Percentiles rank a stretch among this genome's conserved stretches.
phyloP scores from a whole-genome alignment of 2,329 filamentous ascomycete genomes.

The Lasiodiplodia gonubiensis region DNA sequence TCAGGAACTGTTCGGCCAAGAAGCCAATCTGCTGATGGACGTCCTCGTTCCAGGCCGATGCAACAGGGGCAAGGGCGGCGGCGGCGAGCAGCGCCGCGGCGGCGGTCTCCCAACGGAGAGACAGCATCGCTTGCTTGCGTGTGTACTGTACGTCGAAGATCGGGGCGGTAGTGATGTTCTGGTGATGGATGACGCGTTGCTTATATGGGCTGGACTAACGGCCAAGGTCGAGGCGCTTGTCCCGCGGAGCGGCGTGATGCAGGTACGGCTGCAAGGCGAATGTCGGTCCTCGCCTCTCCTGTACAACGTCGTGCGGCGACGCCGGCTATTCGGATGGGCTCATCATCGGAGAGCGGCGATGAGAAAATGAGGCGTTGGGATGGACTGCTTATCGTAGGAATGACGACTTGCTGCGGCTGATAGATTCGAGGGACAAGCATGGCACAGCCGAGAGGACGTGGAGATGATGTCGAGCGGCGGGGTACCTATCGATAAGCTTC shows the following conservation, averaged over 20 bases:
- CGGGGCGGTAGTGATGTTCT: neutral
- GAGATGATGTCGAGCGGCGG: conserved; percentile 8
- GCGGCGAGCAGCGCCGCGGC: neutral
- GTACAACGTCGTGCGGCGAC: neutral
- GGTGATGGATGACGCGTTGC: neutral
- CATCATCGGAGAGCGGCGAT: conserved; percentile 24
- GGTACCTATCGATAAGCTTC: conserved; percentile 5
- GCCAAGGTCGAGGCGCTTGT: neutral
- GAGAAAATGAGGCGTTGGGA: neutral
- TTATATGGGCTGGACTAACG: conserved; percentile 3
- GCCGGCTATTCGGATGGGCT: conserved; percentile 11
- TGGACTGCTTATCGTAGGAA: conserved; percentile 3
- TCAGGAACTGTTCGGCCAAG: conserved; percentile 47
- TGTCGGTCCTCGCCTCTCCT: neutral
- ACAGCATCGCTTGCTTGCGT: neutral
- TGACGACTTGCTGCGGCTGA: conserved; percentile 8
- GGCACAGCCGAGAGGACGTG: conserved; percentile 3
- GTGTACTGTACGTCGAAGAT: neutral
- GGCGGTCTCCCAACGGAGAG: neutral
- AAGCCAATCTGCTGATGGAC: conserved; percentile 51
- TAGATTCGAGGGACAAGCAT: neutral
- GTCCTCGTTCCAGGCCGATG: conserved; percentile 28
- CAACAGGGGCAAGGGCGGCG: neutral
- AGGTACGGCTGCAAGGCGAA: conserved; percentile 14
- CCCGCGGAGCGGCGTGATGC: conserved; percentile 3